Evolutionary conservation across 2,329 filamentous ascomycete genomes (phyloP).

Genomic region (Sporothrix luriei): DNA sequence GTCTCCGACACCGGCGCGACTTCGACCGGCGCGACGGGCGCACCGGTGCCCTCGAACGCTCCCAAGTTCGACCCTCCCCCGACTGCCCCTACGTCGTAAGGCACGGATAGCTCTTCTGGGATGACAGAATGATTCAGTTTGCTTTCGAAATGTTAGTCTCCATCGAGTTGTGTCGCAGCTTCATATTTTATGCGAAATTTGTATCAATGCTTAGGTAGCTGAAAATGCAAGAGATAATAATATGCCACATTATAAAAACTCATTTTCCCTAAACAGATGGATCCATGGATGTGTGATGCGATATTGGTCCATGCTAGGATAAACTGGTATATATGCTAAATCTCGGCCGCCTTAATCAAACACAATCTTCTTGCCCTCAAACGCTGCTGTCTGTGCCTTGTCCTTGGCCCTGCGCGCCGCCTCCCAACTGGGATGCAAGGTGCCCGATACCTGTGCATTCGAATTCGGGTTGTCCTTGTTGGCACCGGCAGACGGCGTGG

Average conservation of each 20-base stretch:
- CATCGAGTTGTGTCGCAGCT: not conserved
- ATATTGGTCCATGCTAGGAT: not conserved
- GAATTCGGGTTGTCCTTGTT: slow-evolving; percentile 33
- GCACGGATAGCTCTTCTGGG: too few species aligned
- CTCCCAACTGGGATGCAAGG: slow-evolving; percentile 67
- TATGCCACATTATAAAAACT: slow-evolving; percentile 10
- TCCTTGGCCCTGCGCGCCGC: slow-evolving; percentile 65
- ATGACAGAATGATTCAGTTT: not conserved
- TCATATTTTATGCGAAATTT: slow-evolving; percentile 8
- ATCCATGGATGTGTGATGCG: not conserved
- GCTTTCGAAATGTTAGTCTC: not conserved
- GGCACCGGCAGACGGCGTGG: slow-evolving; percentile 33
- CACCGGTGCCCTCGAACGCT: slow-evolving; percentile 13
- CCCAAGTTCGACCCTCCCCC: slow-evolving; percentile 37
- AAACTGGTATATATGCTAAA: not conserved
- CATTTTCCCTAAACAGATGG: not conserved
- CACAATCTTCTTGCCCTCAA: slow-evolving; percentile 60
- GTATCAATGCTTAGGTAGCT: slow-evolving; percentile 5
- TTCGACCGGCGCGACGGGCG: slow-evolving; percentile 5
- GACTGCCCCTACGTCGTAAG: slow-evolving; percentile 32
- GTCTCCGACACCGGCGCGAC: slow-evolving; percentile 16
- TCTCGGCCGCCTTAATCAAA: slow-evolving; percentile 49
- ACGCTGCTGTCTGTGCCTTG: slow-evolving; percentile 54
- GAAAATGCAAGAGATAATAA: slow-evolving; percentile 4
- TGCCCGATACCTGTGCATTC: slow-evolving; percentile 42